Conservation (phyloP, 768 basidiomycete species). For the Mycena haematopus region DNA sequence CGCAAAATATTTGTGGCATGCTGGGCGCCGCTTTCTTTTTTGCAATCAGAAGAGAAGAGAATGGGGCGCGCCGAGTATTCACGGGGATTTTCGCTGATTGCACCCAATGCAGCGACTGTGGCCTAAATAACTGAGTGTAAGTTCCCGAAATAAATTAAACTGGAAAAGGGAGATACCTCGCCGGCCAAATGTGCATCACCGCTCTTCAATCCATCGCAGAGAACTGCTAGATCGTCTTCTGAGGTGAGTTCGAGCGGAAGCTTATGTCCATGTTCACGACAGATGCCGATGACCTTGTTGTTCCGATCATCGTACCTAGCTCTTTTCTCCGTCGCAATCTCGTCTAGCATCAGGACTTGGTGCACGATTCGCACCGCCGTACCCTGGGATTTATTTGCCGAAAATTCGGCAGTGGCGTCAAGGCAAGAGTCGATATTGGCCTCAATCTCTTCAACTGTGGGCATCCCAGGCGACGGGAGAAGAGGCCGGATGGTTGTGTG, state of each 20-base stretch:
- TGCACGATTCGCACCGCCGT: background rate
- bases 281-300: constrained; percentile 2
- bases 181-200: background rate
- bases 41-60: constrained; percentile 12
- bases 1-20: background rate
- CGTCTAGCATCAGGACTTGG: constrained; percentile 9
- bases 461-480: background rate
- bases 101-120: background rate
- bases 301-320: constrained; percentile 7
- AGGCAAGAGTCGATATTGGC: background rate
- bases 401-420: background rate
- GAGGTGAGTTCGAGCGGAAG: background rate
- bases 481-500: background rate
- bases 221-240: background rate
- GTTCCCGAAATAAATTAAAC: too few species aligned
- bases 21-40: background rate
- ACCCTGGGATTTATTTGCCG: too few species aligned
- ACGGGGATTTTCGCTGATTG: background rate
- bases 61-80: background rate
- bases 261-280: background rate
- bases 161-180: background rate
- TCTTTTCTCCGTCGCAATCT: constrained; percentile 8
- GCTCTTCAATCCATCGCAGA: background rate
- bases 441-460: background rate
- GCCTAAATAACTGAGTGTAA: background rate